Base-by-base conservation (phyloP, 139 green algal genomes). In the Micractinium conductrix region DNA sequence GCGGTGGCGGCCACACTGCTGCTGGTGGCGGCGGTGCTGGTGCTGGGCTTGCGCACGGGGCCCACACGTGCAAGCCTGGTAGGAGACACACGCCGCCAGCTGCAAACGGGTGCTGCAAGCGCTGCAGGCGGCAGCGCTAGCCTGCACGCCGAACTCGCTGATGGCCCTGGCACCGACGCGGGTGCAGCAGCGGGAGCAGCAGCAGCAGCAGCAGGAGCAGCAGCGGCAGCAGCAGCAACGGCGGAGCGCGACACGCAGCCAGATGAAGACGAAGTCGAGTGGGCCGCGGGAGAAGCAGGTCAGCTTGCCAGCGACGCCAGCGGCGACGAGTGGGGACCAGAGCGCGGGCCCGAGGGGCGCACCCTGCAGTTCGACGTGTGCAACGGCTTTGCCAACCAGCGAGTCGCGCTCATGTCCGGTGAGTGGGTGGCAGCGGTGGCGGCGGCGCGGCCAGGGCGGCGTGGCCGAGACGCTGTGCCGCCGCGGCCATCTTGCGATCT, bases 311-410 rank as follows among this genome's bases (percentile, higher is more conserved):
- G 10, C 1, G 10, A 21, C n/a, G 37, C 14, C 62, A 19, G 62
- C 65, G 43, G 53, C 19, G 53, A 30, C 19, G 53, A 30, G 65
- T 33, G 28, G 65, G 33, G 4, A 17, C 12, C 7, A 40, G 65
- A 44, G 8, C 33, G n/a, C 19, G 65, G n/a, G 9, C 2, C 7
- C 14, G n/a, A 37, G 37, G 65, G 43, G 65, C 65, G 65, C 6
- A 67, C 48, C 37, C 55, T 87, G 73, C 60, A 35, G 8, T 84
- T 87, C 48, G 12, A 79, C 0, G 80, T 91, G 2, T 92, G 89
- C 89, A 89, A 90, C 73, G 87, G 89, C 69, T 91, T 90, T 63
- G 70, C 87, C 60, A 89, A 92, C 58, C 89, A 92, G 75, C 87
- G 89, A 0, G 42, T 91, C 24, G 55, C 72, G 9, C 24, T 92